These are phyloP conservation scores for Colletotrichum filicis DNA, from an alignment of 2,329 filamentous ascomycete species.

Conservation along the genomic window DNA sequence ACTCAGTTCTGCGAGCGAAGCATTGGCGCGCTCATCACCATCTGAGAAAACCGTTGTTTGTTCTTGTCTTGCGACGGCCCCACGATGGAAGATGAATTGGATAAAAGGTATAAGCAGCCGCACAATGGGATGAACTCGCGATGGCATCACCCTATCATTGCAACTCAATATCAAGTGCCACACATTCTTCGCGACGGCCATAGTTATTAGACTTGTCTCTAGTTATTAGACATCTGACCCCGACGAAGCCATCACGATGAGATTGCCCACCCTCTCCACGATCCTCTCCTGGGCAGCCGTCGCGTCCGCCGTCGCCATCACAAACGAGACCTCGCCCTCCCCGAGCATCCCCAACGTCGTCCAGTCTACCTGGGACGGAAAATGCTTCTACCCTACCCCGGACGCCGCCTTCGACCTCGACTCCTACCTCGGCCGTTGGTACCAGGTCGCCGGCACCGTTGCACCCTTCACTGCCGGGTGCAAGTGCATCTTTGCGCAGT, in stretches of 20 bases:
- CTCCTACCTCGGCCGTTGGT: constrained; percentile 47
- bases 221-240: neutral
- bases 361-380: constrained; percentile 44
- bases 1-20: constrained; percentile 18
- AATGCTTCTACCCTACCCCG: constrained; percentile 44
- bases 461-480: constrained; percentile 44
- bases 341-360: constrained; percentile 37
- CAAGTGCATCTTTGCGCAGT: constrained; percentile 47
- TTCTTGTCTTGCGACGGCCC: neutral
- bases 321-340: constrained; percentile 26
- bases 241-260: constrained; percentile 12
- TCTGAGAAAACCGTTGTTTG: neutral
- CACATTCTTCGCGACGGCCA: neutral
- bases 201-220: constrained; percentile 26
- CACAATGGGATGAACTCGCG: neutral
- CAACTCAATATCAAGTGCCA: neutral
- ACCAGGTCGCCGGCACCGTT: constrained; percentile 46
- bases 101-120: constrained; percentile 4
- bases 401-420: constrained; percentile 43
- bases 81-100: neutral
- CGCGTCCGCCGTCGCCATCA: constrained; percentile 23
- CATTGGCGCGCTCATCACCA: constrained; percentile 35
- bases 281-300: constrained; percentile 27
- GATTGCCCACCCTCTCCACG: constrained; percentile 11
- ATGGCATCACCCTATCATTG: neutral